Percentiles rank a stretch among this genome's conserved stretches.
Evolutionary conservation across 2,329 filamentous ascomycete genomes (phyloP).

Genomic region (Cladosporium sphaerospermum): DNA sequence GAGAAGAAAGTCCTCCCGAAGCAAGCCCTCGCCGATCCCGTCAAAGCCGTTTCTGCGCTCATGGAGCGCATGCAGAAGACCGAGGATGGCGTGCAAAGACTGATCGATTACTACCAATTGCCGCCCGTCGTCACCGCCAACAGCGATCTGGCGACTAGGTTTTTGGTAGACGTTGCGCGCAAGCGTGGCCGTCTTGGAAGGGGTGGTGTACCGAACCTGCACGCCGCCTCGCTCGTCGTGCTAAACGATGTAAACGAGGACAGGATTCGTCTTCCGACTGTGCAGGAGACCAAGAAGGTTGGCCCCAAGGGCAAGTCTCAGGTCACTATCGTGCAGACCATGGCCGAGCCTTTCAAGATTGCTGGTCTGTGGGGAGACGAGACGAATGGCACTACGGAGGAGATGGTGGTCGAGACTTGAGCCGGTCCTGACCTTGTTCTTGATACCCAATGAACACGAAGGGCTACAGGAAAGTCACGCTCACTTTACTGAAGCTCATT

Average conservation of each 20-base stretch:
- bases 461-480: too few species aligned
- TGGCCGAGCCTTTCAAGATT: constrained; percentile 91
- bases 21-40: constrained; percentile 86
- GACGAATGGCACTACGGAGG: constrained; percentile 29
- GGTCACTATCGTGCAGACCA: constrained; percentile 84
- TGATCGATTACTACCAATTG: constrained; percentile 78
- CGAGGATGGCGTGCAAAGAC: constrained; percentile 66
- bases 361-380: constrained; percentile 84
- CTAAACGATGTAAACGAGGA: constrained; percentile 97
- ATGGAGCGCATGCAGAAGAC: constrained; percentile 70
- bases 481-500: too few species aligned
- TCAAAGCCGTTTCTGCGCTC: constrained; percentile 81
- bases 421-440: constrained; percentile 5
- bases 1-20: constrained; percentile 73
- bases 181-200: constrained; percentile 84
- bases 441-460: constrained; percentile 4
- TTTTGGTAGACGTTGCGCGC: constrained; percentile 88
- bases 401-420: constrained; percentile 20
- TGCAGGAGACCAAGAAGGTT: constrained; percentile 26
- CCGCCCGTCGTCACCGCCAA: constrained; percentile 64
- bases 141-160: constrained; percentile 79
- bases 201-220: constrained; percentile 83
- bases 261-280: constrained; percentile 54
- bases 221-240: constrained; percentile 82
- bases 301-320: constrained; percentile 50